Percentiles rank a stretch among this genome's conserved stretches.
Evolutionary conservation across 1,284 basidiomycete genomes (phyloP).

Genomic region (Athelia sp.): DNA sequence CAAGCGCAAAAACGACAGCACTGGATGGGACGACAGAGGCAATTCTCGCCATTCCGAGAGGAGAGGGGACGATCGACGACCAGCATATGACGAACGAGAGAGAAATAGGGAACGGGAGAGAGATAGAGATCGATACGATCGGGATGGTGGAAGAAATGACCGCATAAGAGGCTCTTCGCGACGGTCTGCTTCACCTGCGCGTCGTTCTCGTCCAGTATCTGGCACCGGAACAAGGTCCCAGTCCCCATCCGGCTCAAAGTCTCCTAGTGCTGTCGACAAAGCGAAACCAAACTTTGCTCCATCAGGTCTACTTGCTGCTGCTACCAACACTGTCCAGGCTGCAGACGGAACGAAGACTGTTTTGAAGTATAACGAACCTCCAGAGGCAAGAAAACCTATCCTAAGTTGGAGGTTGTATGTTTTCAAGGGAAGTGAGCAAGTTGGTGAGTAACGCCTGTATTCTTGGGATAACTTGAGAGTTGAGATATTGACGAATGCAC

Average conservation of each 20-base stretch:
- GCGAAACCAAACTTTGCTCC: slow-evolving; percentile 83
- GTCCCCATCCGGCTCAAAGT: slow-evolving; percentile 27
- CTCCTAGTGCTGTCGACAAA: slow-evolving; percentile 43
- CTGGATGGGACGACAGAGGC: neutral
- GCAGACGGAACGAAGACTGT: slow-evolving; percentile 78
- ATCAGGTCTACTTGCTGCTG: slow-evolving; percentile 91
- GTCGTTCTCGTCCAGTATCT: slow-evolving; percentile 23
- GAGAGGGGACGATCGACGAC: neutral
- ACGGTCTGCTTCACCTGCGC: slow-evolving; percentile 54
- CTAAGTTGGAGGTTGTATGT: slow-evolving; percentile 94
- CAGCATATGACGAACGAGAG: slow-evolving; percentile 11
- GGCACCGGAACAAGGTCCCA: slow-evolving; percentile 27
- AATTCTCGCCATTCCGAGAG: neutral
- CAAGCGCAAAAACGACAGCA: neutral
- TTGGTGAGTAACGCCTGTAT: slow-evolving; percentile 56
- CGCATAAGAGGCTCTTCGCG: slow-evolving; percentile 31
- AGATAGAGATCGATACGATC: slow-evolving; percentile 28
- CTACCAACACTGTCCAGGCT: slow-evolving; percentile 82
- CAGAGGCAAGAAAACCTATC: slow-evolving; percentile 90
- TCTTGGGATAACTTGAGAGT: neutral
- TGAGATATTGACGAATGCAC: slow-evolving; percentile 2
- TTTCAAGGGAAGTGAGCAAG: slow-evolving; percentile 92
- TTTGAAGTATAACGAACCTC: slow-evolving; percentile 98
- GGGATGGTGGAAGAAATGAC: slow-evolving; percentile 10
- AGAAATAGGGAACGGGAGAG: slow-evolving; percentile 23